A percentile compares a stretch with the other conserved stretches of the same genome.
phyloP scores from a whole-genome alignment of 148 eudicot species.

The Rhododendron molle region DNA sequence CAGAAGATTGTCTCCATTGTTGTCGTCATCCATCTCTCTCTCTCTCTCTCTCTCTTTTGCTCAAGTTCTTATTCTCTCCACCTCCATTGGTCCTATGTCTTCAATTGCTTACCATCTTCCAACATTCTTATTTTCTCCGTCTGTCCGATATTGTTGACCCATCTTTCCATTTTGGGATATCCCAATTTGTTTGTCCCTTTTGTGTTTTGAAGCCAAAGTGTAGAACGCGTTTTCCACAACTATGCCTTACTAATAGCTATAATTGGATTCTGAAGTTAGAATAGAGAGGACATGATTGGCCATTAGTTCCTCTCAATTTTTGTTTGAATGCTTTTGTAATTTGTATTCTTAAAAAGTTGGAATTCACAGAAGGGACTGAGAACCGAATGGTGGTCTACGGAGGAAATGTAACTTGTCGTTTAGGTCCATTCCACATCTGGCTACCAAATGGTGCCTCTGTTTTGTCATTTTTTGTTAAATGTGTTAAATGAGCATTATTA shows the following conservation, averaged over 20 bases:
- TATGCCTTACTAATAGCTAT: background rate
- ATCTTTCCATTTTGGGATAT: background rate
- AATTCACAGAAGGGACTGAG: background rate
- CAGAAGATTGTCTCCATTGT: background rate
- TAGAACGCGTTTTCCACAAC: background rate
- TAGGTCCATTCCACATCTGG: background rate
- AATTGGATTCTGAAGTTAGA: background rate
- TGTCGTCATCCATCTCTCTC: too few species aligned
- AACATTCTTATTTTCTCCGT: background rate
- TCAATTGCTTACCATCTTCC: background rate
- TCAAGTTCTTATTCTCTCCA: background rate
- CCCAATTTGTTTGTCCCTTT: background rate
- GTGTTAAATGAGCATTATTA: too few species aligned
- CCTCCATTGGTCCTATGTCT: background rate
- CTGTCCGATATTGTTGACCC: background rate
- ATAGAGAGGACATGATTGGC: background rate
- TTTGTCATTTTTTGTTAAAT: background rate
- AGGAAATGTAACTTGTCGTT: background rate
- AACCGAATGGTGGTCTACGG: background rate
- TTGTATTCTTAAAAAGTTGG: background rate
- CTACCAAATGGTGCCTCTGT: background rate
- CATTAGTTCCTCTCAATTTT: background rate
- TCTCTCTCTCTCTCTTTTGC: background rate
- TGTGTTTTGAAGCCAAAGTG: background rate
- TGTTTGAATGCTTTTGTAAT: background rate